Percentiles rank a stretch among this genome's conserved stretches.
These are phyloP conservation scores for Hypoxylon crocopeplum DNA, from an alignment of 495 filamentous ascomycete species.

Conservation along the genomic window DNA sequence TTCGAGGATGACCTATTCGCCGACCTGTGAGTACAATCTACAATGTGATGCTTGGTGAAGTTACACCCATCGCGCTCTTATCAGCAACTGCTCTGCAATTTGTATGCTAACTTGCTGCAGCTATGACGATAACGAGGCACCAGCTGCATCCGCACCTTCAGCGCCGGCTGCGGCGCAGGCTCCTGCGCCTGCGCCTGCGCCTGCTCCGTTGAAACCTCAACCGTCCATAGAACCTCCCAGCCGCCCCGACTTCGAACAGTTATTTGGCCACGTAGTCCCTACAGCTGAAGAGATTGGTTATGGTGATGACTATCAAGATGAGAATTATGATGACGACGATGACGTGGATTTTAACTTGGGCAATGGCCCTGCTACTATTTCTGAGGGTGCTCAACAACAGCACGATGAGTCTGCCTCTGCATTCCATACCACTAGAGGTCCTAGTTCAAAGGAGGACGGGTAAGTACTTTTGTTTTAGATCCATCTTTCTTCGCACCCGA, in stretches of 20 bases:
- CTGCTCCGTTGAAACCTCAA: conserved; percentile 17
- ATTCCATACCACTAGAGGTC: conserved; percentile 51
- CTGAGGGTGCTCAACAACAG: conserved; percentile 44
- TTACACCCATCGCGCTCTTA: background rate
- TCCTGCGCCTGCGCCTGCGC: conserved; percentile 10
- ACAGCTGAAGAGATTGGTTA: conserved; percentile 55
- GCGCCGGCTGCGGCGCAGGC: conserved; percentile 42
- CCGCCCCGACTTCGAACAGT: conserved; percentile 25
- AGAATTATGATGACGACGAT: conserved; percentile 64
- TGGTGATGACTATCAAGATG: conserved; percentile 64
- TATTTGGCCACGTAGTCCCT: conserved; percentile 21
- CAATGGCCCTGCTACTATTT: conserved; percentile 49
- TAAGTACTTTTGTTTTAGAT: conserved; percentile 66
- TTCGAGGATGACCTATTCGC: conserved; percentile 98
- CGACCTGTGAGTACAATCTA: conserved; percentile 76
- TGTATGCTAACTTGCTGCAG: conserved; percentile 50
- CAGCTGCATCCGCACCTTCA: conserved; percentile 43
- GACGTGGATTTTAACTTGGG: conserved; percentile 66
- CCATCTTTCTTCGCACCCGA: conserved; percentile 23
- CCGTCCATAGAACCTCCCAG: conserved; percentile 20
- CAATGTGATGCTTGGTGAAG: background rate
- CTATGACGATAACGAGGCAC: conserved; percentile 84
- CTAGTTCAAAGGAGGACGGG: conserved; percentile 97
- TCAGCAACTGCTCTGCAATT: background rate
- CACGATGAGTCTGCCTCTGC: conserved; percentile 39